Percentiles rank a stretch among this genome's conserved stretches.
Conservation (phyloP, 768 basidiomycete genomes). For the Mycena alexandri region DNA sequence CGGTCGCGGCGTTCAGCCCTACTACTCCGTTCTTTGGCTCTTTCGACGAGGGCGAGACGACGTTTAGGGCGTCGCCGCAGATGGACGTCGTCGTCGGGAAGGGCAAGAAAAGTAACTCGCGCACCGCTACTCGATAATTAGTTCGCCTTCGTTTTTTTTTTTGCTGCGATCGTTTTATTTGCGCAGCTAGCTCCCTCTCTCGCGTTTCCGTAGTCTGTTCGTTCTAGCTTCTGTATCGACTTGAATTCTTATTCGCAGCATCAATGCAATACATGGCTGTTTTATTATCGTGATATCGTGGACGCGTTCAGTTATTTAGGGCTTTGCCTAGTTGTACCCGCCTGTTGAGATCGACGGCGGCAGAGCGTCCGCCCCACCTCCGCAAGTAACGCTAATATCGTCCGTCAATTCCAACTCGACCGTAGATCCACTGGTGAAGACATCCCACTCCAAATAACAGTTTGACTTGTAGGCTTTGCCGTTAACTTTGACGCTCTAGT, state of each 20-base stretch:
- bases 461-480: slow-evolving; percentile 71
- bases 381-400: slow-evolving; percentile 67
- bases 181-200: slow-evolving; percentile 1
- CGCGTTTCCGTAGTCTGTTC: too few relatives aligned
- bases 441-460: slow-evolving; percentile 76
- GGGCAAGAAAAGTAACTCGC: slow-evolving; percentile 29
- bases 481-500: slow-evolving; percentile 69
- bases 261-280: slow-evolving; percentile 3
- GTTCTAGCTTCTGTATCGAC: slow-evolving; percentile 5
- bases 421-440: slow-evolving; percentile 64
- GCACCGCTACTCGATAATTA: slow-evolving; percentile 31
- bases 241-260: slow-evolving; percentile 4
- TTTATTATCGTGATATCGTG: background rate
- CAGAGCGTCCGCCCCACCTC: slow-evolving; percentile 57
- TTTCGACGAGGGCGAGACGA: slow-evolving; percentile 50
- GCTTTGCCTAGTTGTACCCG: slow-evolving; percentile 65
- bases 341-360: slow-evolving; percentile 78
- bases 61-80: slow-evolving; percentile 24
- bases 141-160: background rate
- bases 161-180: slow-evolving; percentile 15
- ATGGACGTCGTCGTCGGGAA: slow-evolving; percentile 13
- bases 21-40: slow-evolving; percentile 79
- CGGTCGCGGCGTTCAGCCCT: slow-evolving; percentile 76
- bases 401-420: slow-evolving; percentile 69
- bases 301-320: background rate